These are phyloP conservation scores for Furcasterigmium sp. DNA, from an alignment of 2,329 filamentous ascomycete species.

Conservation along the genomic window DNA sequence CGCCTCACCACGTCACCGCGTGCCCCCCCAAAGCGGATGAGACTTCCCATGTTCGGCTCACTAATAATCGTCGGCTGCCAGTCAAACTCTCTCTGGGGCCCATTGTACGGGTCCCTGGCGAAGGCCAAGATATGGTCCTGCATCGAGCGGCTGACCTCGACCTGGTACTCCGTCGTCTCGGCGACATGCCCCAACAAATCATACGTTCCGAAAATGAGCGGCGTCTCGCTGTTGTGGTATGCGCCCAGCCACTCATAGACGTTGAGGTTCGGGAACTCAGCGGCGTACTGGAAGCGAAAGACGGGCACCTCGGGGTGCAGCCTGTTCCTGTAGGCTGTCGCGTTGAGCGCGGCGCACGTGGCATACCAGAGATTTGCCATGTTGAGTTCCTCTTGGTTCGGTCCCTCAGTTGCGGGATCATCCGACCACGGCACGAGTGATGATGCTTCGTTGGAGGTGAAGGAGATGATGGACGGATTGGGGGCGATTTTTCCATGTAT, in stretches of 20 bases:
- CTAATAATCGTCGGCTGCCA: constrained; percentile 16
- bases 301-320: constrained; percentile 21
- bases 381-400: constrained; percentile 13
- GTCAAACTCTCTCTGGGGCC: constrained; percentile 15
- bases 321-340: constrained; percentile 19
- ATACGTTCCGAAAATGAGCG: constrained; percentile 32
- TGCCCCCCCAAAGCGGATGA: constrained; percentile 10
- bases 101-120: constrained; percentile 17
- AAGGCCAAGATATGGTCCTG: constrained; percentile 21
- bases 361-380: constrained; percentile 9
- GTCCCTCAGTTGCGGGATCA: constrained; percentile 21
- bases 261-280: constrained; percentile 34
- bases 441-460: constrained; percentile 24
- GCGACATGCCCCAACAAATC: constrained; percentile 14
- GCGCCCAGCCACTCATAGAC: constrained; percentile 33
- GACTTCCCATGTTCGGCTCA: constrained; percentile 4
- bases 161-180: constrained; percentile 16
- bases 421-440: constrained; percentile 20
- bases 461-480: constrained; percentile 23
- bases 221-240: constrained; percentile 31
- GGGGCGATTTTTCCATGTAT: constrained; percentile 17
- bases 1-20: constrained; percentile 12
- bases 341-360: constrained; percentile 21
- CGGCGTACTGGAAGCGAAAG: constrained; percentile 33
- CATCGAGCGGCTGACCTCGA: constrained; percentile 16